A percentile compares a stretch with the other conserved stretches of the same genome.
These are phyloP conservation scores for Irpex lacteus DNA, from an alignment of 1,284 basidiomycete genomes.

Conservation along the genomic window DNA sequence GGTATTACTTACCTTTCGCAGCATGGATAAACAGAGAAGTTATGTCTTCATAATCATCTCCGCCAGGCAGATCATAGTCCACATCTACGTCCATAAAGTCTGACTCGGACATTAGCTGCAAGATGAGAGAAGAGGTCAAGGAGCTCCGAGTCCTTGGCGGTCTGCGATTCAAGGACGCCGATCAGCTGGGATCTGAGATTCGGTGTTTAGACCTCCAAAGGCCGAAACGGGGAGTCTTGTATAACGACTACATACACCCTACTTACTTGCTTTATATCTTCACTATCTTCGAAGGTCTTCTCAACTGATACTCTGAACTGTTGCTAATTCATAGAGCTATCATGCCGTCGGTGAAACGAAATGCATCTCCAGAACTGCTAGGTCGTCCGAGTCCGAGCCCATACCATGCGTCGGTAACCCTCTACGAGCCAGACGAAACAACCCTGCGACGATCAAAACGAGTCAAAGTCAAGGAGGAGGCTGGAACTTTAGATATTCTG, in stretches of 20 bases:
- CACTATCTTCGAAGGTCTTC: neutral
- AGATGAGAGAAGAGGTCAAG: neutral
- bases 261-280: neutral
- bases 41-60: conserved; percentile 57
- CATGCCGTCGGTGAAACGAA: conserved; percentile 13
- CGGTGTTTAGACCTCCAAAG: neutral
- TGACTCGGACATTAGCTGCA: neutral
- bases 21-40: conserved; percentile 56
- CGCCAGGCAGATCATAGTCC: conserved; percentile 44
- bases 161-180: neutral
- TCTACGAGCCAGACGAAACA: conserved; percentile 12
- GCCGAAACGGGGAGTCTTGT: neutral
- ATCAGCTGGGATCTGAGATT: neutral
- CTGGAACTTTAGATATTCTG: neutral
- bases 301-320: neutral
- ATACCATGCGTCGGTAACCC: conserved; percentile 17
- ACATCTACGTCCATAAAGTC: conserved; percentile 20
- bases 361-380: conserved; percentile 15
- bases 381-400: conserved; percentile 18
- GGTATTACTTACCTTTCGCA: conserved; percentile 44
- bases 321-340: neutral
- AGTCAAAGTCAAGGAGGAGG: conserved; percentile 15
- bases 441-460: conserved; percentile 17
- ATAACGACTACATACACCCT: neutral
- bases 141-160: neutral